phyloP scores from a whole-genome alignment of 2,329 filamentous ascomycete species.

The Neopestalotiopsis rosae region DNA sequence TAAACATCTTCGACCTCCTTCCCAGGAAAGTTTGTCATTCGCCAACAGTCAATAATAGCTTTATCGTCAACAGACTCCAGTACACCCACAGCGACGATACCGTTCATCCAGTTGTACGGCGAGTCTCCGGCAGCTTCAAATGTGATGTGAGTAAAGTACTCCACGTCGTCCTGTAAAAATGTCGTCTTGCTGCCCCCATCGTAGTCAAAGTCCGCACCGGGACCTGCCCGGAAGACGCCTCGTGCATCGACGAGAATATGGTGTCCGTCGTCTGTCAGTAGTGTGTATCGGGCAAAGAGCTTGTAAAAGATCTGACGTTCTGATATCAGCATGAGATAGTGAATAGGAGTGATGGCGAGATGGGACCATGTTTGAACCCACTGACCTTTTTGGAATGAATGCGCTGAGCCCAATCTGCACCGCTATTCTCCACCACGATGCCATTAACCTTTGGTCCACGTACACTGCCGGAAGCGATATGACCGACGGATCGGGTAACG shows the following conservation, averaged over 20 bases:
- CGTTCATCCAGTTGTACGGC: conserved; percentile 28
- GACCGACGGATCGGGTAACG: conserved; percentile 25
- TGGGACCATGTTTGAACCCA: background rate
- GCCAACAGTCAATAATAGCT: conserved; percentile 29
- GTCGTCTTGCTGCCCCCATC: too few species aligned
- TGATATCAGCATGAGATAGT: too few species aligned
- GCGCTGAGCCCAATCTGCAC: conserved; percentile 28
- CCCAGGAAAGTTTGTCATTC: conserved; percentile 28
- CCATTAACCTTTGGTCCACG: conserved; percentile 24
- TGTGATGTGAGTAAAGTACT: conserved; percentile 30
- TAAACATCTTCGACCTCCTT: background rate
- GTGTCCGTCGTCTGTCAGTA: too few species aligned
- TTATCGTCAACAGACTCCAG: conserved; percentile 27
- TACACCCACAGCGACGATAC: conserved; percentile 24
- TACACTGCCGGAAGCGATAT: conserved; percentile 17
- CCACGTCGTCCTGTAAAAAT: conserved; percentile 8
- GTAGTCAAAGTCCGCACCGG: too few species aligned
- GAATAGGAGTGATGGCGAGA: too few species aligned
- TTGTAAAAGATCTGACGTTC: too few species aligned
- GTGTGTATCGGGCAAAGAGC: too few species aligned
- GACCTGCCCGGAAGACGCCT: too few species aligned
- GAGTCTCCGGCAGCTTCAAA: conserved; percentile 27
- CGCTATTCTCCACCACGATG: conserved; percentile 28
- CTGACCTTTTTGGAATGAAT: conserved; percentile 22
- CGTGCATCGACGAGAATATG: too few species aligned